Conservation (phyloP, 23 red algal species). For the Agarophyton chilense region DNA sequence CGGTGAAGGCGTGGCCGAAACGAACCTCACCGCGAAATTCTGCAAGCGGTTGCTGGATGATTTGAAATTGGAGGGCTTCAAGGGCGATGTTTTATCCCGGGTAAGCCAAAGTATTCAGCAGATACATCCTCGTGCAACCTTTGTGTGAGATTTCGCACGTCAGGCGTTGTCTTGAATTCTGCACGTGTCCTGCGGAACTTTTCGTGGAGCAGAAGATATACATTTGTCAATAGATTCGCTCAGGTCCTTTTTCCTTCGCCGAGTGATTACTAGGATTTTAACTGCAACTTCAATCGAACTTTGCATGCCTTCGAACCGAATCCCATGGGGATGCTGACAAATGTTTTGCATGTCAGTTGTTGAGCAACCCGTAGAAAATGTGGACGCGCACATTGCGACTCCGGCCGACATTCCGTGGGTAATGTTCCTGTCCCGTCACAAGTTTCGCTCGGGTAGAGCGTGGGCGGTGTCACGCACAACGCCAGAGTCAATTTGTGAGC, state of each 20-base stretch:
- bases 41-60: slow-evolving; percentile 29
- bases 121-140: slow-evolving; percentile 35
- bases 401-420: too few species aligned
- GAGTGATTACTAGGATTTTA: slow-evolving; percentile 3
- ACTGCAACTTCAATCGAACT: neutral
- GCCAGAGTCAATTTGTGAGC: too few species aligned
- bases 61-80: slow-evolving; percentile 22
- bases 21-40: neutral
- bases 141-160: neutral
- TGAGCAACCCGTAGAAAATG: neutral
- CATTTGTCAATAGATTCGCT: neutral
- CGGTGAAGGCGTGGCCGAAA: slow-evolving; percentile 4
- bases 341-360: neutral
- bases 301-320: neutral
- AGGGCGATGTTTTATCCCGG: slow-evolving; percentile 10
- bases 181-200: neutral
- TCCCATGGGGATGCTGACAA: neutral
- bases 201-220: neutral
- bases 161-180: neutral
- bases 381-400: too few species aligned
- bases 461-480: too few species aligned
- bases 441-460: too few species aligned
- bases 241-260: neutral
- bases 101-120: slow-evolving; percentile 31
- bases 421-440: too few species aligned